A percentile compares a stretch with the other conserved stretches of the same genome.
These are phyloP conservation scores for Aleurites moluccanus DNA, from an alignment of 441 rosid genomes.

Conservation along the genomic window DNA sequence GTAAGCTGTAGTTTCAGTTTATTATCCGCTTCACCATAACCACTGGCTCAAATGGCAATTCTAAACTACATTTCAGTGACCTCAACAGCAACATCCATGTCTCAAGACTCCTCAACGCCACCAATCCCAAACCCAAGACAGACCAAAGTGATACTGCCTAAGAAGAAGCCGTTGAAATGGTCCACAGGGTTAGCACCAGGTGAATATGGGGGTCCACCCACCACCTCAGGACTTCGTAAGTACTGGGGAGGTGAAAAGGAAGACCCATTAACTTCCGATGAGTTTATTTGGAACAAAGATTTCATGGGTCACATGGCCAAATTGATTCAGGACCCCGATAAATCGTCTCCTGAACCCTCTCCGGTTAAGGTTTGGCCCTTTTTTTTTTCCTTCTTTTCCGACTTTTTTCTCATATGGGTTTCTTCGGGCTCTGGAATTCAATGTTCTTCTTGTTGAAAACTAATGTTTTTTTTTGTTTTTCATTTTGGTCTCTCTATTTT, in stretches of 20 bases:
- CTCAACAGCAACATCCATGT: constrained; percentile 47
- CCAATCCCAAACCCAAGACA: constrained; percentile 34
- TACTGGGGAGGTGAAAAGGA: constrained; percentile 81
- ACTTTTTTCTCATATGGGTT: not conserved
- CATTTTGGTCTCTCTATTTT: not conserved
- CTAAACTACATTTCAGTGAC: constrained; percentile 56
- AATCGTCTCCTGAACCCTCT: constrained; percentile 37
- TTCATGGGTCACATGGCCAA: constrained; percentile 75
- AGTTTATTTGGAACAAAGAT: constrained; percentile 86
- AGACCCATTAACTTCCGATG: constrained; percentile 83
- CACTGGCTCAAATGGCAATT: constrained; percentile 45
- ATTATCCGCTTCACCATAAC: not conserved
- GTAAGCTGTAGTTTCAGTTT: not conserved
- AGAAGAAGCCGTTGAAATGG: constrained; percentile 80
- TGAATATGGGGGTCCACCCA: constrained; percentile 86
- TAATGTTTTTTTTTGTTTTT: not conserved
- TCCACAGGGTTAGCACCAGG: constrained; percentile 86
- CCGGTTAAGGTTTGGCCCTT: constrained; percentile 42
- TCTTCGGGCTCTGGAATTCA: not conserved
- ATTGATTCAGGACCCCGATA: constrained; percentile 47
- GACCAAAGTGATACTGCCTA: constrained; percentile 74
- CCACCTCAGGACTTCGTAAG: constrained; percentile 67
- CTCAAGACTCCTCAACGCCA: constrained; percentile 43
- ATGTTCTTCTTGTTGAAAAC: not conserved
- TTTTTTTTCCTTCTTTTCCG: not conserved